phyloP scores from a whole-genome alignment of 352 stramenopile genomes.

The Sclerospora graminicola region DNA sequence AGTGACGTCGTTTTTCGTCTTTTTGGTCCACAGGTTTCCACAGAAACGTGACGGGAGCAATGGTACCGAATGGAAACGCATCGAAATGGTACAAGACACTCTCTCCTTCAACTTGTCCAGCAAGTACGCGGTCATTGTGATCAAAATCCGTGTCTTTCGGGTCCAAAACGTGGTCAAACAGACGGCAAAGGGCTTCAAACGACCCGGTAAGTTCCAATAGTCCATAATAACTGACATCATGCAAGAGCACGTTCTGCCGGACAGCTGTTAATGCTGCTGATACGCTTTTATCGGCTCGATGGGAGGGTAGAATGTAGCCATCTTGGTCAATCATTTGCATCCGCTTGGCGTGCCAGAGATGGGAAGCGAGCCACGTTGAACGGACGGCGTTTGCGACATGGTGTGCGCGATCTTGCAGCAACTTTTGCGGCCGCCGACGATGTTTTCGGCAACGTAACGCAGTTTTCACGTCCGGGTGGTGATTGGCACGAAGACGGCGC shows the following conservation, averaged over 20 bases:
- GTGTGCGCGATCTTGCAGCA: slow-evolving; percentile 16
- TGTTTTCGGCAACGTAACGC: slow-evolving; percentile 45
- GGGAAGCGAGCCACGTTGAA: slow-evolving; percentile 44
- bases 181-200: slow-evolving; percentile 47
- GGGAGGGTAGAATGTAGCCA: slow-evolving; percentile 36
- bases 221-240: slow-evolving; percentile 57
- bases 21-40: slow-evolving; percentile 47
- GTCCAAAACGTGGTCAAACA: slow-evolving; percentile 53
- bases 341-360: slow-evolving; percentile 70
- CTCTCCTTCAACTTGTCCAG: slow-evolving; percentile 35
- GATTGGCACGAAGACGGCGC: slow-evolving; percentile 34
- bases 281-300: slow-evolving; percentile 48
- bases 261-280: slow-evolving; percentile 52
- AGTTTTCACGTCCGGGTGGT: neutral
- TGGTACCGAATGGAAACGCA: slow-evolving; percentile 48
- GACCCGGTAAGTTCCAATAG: slow-evolving; percentile 55
- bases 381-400: slow-evolving; percentile 1
- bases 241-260: slow-evolving; percentile 35
- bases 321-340: slow-evolving; percentile 52
- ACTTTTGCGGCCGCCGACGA: slow-evolving; percentile 36
- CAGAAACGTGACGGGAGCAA: slow-evolving; percentile 63
- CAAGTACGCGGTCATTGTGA: slow-evolving; percentile 34
- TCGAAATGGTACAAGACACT: slow-evolving; percentile 44
- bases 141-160: slow-evolving; percentile 53
- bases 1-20: slow-evolving; percentile 17